phyloP scores from a whole-genome alignment of 2,329 filamentous ascomycete genomes.

The Verticillium klebahnii region DNA sequence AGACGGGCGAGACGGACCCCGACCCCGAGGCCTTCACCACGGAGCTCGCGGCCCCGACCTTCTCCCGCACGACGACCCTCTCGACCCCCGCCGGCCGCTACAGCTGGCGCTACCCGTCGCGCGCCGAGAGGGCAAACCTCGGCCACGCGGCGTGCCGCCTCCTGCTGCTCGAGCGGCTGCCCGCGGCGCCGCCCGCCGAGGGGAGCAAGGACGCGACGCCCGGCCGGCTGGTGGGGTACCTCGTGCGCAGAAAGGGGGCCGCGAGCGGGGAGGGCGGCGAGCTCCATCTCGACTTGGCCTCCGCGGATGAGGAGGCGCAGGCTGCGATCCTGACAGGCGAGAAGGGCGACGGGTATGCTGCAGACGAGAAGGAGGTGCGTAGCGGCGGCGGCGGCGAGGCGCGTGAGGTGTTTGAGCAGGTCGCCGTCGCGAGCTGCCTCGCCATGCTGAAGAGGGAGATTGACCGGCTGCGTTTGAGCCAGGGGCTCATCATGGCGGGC shows the following conservation, averaged over 20 bases:
- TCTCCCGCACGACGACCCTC: slow-evolving; percentile 43
- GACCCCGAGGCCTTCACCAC: slow-evolving; percentile 7
- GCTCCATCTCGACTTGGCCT: slow-evolving; percentile 36
- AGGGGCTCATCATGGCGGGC: slow-evolving; percentile 40
- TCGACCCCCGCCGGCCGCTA: slow-evolving; percentile 44
- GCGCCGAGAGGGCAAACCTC: slow-evolving; percentile 32
- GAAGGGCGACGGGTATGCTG: not conserved
- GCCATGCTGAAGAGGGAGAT: slow-evolving; percentile 63
- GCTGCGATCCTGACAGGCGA: not conserved
- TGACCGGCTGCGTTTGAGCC: slow-evolving; percentile 48
- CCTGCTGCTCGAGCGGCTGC: slow-evolving; percentile 48
- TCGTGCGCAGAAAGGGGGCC: not conserved
- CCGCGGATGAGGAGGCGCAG: slow-evolving; percentile 20
- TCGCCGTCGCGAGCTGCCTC: slow-evolving; percentile 52
- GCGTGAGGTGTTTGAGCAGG: slow-evolving; percentile 37
- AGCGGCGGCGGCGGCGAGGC: not conserved
- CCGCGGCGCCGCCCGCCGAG: slow-evolving; percentile 15
- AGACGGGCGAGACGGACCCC: slow-evolving; percentile 1
- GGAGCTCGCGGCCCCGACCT: slow-evolving; percentile 23
- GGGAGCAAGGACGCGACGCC: not conserved
- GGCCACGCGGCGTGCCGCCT: slow-evolving; percentile 33
- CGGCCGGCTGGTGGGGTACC: not conserved
- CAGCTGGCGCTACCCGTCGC: slow-evolving; percentile 51
- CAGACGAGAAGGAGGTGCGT: not conserved
- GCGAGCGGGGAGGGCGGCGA: slow-evolving; percentile 47